A percentile compares a stretch with the other conserved stretches of the same genome.
Conservation (phyloP, 805 yeast species). For the Kodamaea hsintzibuensis region DNA sequence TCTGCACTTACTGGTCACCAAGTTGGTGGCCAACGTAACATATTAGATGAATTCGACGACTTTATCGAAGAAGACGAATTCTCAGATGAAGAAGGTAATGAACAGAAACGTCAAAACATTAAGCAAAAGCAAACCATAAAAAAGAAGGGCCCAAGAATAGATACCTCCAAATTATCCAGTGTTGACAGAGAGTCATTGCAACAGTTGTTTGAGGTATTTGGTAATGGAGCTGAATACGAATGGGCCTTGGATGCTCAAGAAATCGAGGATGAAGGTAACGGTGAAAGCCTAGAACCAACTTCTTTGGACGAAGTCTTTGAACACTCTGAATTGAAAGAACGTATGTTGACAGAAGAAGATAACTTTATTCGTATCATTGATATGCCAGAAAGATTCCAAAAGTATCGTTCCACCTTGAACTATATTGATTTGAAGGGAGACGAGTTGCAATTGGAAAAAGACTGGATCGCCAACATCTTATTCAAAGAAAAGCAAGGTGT, state of each 20-base stretch:
- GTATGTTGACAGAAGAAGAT: conserved; percentile 90
- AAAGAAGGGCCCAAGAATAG: conserved; percentile 45
- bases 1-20: conserved; percentile 18
- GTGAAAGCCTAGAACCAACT: conserved; percentile 54
- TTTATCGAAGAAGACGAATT: conserved; percentile 97
- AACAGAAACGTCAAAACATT: conserved; percentile 33
- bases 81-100: conserved; percentile 68
- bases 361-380: conserved; percentile 84
- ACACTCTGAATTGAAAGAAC: conserved; percentile 86
- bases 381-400: conserved; percentile 90
- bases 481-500: conserved; percentile 54
- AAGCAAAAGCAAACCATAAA: conserved; percentile 34
- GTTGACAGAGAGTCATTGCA: conserved; percentile 88
- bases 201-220: conserved; percentile 92
- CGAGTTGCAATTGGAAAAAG: conserved; percentile 71
- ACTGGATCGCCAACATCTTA: conserved; percentile 75
- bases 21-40: conserved; percentile 33
- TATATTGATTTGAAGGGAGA: conserved; percentile 67
- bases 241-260: conserved; percentile 96
- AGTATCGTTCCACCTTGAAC: conserved; percentile 64
- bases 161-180: conserved; percentile 58
- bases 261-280: conserved; percentile 54
- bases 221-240: conserved; percentile 95
- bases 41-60: conserved; percentile 86
- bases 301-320: conserved; percentile 90